Conservation (phyloP, 495 filamentous ascomycete species). For the Rhypophila decipiens region DNA sequence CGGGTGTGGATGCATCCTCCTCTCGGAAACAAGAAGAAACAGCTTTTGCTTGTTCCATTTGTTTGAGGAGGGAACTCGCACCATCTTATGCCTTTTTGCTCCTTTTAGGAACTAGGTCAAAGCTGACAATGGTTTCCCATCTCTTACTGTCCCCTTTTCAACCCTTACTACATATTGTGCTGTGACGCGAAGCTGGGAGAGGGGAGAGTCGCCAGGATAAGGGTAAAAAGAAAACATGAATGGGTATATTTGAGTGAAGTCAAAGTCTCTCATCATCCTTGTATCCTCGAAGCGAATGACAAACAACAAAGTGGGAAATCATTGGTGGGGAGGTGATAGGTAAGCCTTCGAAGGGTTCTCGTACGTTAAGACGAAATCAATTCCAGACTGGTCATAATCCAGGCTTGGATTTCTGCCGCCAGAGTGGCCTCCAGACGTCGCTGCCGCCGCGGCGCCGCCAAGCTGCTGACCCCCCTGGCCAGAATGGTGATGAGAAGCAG, state of each 20-base stretch:
- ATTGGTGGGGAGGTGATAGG: constrained; percentile 58
- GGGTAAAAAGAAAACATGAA: not conserved
- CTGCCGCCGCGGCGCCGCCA: not conserved
- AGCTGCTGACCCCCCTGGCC: constrained; percentile 9
- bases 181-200: not conserved
- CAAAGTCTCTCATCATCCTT: too few relatives aligned
- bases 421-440: constrained; percentile 7
- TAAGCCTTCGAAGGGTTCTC: constrained; percentile 56
- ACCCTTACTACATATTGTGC: not conserved
- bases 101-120: not conserved
- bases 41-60: too few relatives aligned
- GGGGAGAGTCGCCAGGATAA: not conserved
- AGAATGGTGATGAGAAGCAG: constrained; percentile 16
- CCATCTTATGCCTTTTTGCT: too few relatives aligned
- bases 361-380: constrained; percentile 96
- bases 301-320: too few relatives aligned
- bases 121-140: not conserved
- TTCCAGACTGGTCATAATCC: constrained; percentile 82
- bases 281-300: too few relatives aligned
- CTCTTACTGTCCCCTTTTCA: not conserved
- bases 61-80: too few relatives aligned
- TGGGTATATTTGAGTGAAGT: not conserved
- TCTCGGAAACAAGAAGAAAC: too few relatives aligned
- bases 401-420: constrained; percentile 38
- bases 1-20: too few relatives aligned